Evolutionary conservation across 176 grass and related monocot species (phyloP), one percentile per base, ranked within the genome.

Genomic region (Oropetium thomaeum): DNA sequence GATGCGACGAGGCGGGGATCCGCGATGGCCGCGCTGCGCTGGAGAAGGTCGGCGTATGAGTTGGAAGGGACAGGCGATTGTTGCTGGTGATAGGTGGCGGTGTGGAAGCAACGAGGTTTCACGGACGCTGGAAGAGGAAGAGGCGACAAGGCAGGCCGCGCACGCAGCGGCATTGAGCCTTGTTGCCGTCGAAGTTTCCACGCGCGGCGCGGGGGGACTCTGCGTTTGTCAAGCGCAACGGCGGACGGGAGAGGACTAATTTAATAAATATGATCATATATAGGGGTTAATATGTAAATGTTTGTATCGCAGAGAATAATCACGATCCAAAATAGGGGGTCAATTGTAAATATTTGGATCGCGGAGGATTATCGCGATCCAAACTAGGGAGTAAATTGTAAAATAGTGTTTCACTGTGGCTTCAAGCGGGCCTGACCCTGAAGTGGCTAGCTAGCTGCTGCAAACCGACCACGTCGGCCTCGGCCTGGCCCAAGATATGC

Each of bases 11-110:
- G 76, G 43, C 41, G 62, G 17, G 71, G 39, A 49, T 87, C 77
- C n/a, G 48, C 77, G 16, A 81, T 19, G 44, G 62, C 71, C 54
- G 45, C 80, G 59, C 80, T 81, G 22, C 76, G 52, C 40, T 71
- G 87, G 68, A 93, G 87, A 57, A 93, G 73, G 3, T 30, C 27
- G 13, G 73, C 49, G 67, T 82, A 79, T 32, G 29, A 44, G 76
- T 14, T 9, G 45, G 30, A 60, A 53, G 27, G 29, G 69, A 41
- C 2, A 23, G 20, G 37, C 14, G 33, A 53, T 2, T 13, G 75
- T 0, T 32, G 26, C 2, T 7, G 59, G 15, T 20, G 63, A 42
- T 51, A 14, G 32, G 34, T 23, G 26, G 62, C 42, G 55, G 77
- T 23, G 71, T 69, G 34, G 43, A 75, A 54, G 1, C 13, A 7